These are phyloP conservation scores for Vaccinium myrtillus DNA, from an alignment of 148 eudicot species.

Conservation along the genomic window DNA sequence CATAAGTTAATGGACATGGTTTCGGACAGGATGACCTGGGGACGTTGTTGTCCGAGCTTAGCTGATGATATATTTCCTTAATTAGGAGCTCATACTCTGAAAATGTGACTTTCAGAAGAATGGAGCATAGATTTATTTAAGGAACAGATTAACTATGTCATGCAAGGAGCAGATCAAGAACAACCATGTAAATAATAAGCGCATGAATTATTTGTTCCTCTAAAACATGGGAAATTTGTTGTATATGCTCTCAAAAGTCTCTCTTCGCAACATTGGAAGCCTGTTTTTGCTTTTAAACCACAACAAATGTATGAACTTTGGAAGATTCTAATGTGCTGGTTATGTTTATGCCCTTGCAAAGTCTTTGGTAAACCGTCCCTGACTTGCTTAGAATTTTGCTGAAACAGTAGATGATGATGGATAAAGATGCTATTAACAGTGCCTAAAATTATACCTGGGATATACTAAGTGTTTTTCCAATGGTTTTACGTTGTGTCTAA, in stretches of 20 bases:
- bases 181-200: neutral
- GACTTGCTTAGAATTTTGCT: neutral
- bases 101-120: neutral
- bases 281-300: neutral
- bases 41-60: neutral
- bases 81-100: neutral
- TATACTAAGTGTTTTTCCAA: neutral
- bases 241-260: neutral
- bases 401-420: neutral
- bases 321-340: neutral
- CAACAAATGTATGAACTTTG: neutral
- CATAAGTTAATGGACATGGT: neutral
- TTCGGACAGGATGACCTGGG: neutral
- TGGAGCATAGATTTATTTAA: neutral
- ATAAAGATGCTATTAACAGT: neutral
- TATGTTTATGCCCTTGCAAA: neutral
- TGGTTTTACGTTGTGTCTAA: neutral
- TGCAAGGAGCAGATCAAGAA: neutral
- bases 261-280: neutral
- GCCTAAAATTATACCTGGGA: neutral
- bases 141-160: neutral
- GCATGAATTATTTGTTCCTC: neutral
- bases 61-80: neutral
- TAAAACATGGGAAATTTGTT: neutral
- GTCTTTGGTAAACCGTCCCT: neutral